These are phyloP conservation scores for Xylaria telfairii DNA, from an alignment of 495 filamentous ascomycete species.

Conservation along the genomic window DNA sequence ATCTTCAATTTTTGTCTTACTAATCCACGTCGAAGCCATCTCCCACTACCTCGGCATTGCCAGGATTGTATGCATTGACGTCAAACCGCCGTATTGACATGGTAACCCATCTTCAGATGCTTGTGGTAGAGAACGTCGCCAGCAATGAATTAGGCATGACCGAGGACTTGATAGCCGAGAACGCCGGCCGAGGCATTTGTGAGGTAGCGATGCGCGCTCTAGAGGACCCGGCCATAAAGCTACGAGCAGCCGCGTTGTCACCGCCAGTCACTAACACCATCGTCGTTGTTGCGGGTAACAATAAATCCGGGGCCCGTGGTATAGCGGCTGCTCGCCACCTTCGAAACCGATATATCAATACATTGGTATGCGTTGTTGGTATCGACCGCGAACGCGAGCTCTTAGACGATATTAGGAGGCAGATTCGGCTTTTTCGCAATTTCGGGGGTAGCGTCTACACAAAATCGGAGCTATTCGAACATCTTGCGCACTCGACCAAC, in stretches of 20 bases:
- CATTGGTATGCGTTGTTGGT: conserved; percentile 83
- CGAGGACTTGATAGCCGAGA: conserved; percentile 89
- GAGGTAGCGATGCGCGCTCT: conserved; percentile 74
- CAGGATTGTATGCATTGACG: conserved; percentile 57
- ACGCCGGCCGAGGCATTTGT: conserved; percentile 85
- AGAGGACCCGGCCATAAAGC: conserved; percentile 59
- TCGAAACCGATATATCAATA: conserved; percentile 75
- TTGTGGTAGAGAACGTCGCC: conserved; percentile 88
- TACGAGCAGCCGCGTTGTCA: conserved; percentile 49
- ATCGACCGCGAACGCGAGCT: conserved; percentile 68
- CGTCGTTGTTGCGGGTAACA: conserved; percentile 85
- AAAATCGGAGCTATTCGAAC: conserved; percentile 60
- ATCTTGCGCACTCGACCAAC: conserved; percentile 41
- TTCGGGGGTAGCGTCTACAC: conserved; percentile 73
- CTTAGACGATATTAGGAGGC: conserved; percentile 73
- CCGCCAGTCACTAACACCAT: conserved; percentile 62
- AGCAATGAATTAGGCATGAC: conserved; percentile 82
- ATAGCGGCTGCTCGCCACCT: conserved; percentile 87
- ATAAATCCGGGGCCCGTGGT: conserved; percentile 81
- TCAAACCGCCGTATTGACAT: conserved; percentile 78
- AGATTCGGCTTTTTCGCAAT: conserved; percentile 76
- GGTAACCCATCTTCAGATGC: conserved; percentile 82
- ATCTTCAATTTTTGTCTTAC: not conserved
- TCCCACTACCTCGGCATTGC: conserved; percentile 6
- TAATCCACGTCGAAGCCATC: conserved; percentile 5